Percentiles rank a stretch among this genome's conserved stretches.
Conservation (phyloP, 2,329 filamentous ascomycete genomes). For the Emmonsiellopsis sp. region DNA sequence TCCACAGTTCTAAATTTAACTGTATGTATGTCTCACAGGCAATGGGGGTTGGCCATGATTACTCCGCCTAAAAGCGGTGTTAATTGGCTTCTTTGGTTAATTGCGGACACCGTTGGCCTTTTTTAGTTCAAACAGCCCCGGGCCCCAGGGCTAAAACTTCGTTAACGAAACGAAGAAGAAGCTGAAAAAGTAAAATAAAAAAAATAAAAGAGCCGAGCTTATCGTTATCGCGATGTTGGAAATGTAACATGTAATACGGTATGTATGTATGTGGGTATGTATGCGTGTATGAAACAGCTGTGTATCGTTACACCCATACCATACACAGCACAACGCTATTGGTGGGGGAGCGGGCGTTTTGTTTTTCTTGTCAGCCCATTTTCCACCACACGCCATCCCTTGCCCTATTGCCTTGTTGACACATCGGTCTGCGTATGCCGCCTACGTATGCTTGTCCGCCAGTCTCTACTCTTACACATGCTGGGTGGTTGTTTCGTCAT, state of each 20-base stretch:
- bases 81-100: too few relatives aligned
- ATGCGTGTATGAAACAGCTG: not conserved
- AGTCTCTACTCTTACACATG: too few relatives aligned
- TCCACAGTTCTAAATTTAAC: not conserved
- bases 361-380: not conserved
- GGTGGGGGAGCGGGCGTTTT: not conserved
- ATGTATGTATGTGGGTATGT: not conserved
- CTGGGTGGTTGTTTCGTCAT: not conserved
- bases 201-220: not conserved
- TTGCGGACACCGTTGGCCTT: too few relatives aligned
- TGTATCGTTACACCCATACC: not conserved
- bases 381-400: not conserved
- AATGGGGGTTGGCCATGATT: not conserved
- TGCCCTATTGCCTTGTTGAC: not conserved
- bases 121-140: too few relatives aligned
- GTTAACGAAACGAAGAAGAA: not conserved
- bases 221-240: not conserved
- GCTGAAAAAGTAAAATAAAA: too few relatives aligned
- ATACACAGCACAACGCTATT: not conserved
- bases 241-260: not conserved
- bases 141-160: too few relatives aligned
- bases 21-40: conserved; percentile 1
- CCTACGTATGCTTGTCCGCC: not conserved
- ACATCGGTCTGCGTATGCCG: not conserved
- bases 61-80: not conserved